phyloP scores from a whole-genome alignment of 2,329 filamentous ascomycete genomes.

The Ophiostoma perfectum region DNA sequence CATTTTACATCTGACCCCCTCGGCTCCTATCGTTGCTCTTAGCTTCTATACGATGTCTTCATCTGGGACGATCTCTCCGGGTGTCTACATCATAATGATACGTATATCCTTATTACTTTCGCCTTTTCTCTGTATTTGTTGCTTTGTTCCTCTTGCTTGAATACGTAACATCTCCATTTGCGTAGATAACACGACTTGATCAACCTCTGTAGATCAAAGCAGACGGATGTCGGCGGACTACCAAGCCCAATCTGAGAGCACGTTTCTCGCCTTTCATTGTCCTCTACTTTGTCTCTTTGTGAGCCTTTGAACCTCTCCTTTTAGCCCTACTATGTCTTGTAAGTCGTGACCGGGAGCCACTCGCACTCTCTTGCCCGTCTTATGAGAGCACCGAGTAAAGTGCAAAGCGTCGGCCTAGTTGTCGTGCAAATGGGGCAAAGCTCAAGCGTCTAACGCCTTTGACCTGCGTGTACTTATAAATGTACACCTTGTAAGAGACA shows the following conservation, averaged over 20 bases:
- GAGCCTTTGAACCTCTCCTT: too few species aligned
- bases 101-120: not conserved
- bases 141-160: not conserved
- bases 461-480: not conserved
- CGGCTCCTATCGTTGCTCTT: not conserved
- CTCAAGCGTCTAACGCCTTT: not conserved
- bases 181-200: not conserved
- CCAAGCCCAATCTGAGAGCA: not conserved
- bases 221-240: not conserved
- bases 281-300: not conserved
- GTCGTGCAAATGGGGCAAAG: slow-evolving; percentile 5
- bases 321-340: not conserved
- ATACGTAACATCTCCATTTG: too few species aligned
- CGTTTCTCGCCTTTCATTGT: not conserved
- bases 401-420: not conserved
- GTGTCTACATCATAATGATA: not conserved
- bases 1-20: not conserved
- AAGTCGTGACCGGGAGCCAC: not conserved
- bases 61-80: too few species aligned
- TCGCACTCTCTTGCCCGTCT: not conserved
- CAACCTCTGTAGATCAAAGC: not conserved
- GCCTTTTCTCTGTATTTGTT: not conserved
- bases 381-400: too few species aligned
- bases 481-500: too few species aligned
- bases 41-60: too few species aligned